Base-by-base conservation (phyloP, 2,329 filamentous ascomycete genomes). In the Verruconis gallopava region DNA sequence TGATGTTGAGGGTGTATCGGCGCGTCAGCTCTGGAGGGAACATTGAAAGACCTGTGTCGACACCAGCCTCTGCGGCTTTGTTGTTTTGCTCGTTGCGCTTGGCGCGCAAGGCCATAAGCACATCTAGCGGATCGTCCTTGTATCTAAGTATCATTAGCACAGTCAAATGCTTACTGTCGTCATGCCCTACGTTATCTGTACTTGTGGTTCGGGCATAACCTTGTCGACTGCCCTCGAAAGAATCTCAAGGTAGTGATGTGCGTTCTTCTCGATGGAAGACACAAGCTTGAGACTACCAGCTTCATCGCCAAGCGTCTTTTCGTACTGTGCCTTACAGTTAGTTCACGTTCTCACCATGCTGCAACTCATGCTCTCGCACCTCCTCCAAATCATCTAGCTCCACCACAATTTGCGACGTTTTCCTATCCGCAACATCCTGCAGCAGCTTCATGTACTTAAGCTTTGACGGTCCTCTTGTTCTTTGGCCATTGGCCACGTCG, bases 41-140 rank as follows among this genome's bases (percentile, higher is more conserved):
- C 50, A 86, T 79, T 43, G 85, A 78, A 53, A 73, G 65, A 50
- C 72, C 71, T 43, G 73, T 56, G 50, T 72, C 71, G 42, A 73
- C 55, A 37, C 69, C 61, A 6, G 57, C 56, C n/a, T 58, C 56
- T 4, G 57, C 60, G 3, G 49, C 51, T 48, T 67, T 62, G 44
- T 64, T 59, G 47, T 93, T 71, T 34, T 80, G 79, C 50, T 85
- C 81, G 59, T 98, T 96, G 51, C 86, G 78, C 53, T 79, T 81
- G 52, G 84, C 79, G 52, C 91, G 80, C 57, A 93, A 85, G 32
- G 85, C 84, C 81, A 95, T 93, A 55, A 98, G 81, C 21, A 98
- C 85, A 62, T 98, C 91, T 34, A 98, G 72, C 6, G 96, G 88
- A 62, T 98, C 91, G 55, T 95, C 88, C 61, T 96, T 96, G 72